Evolutionary conservation across 179 eudicot species (phyloP).

Genomic region (Nepenthes alata): DNA sequence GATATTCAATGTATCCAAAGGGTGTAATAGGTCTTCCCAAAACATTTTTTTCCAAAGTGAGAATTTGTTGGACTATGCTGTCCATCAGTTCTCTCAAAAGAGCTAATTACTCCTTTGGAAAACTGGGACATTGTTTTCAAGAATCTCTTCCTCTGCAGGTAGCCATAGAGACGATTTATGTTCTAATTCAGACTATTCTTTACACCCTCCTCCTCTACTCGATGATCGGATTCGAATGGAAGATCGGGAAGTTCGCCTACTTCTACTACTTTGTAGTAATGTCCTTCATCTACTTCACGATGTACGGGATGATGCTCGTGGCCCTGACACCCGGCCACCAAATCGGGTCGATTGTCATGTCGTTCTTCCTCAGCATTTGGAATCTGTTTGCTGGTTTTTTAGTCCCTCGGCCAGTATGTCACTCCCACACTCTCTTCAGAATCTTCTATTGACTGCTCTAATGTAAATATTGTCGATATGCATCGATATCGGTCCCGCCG

Average conservation of each 20-base stretch:
- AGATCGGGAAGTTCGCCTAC: slow-evolving; percentile 25
- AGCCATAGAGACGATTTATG: slow-evolving; percentile 49
- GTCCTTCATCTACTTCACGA: slow-evolving; percentile 51
- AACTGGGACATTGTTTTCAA: not conserved
- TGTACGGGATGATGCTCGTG: slow-evolving; percentile 83
- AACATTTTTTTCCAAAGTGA: too few relatives aligned
- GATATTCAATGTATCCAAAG: too few relatives aligned
- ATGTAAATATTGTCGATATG: too few relatives aligned
- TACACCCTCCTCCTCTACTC: slow-evolving; percentile 54
- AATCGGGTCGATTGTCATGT: slow-evolving; percentile 56
- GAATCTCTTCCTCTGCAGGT: slow-evolving; percentile 29
- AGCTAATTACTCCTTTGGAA: not conserved
- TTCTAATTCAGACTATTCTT: slow-evolving; percentile 27
- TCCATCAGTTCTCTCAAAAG: not conserved
- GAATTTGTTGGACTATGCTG: too few relatives aligned
- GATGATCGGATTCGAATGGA: slow-evolving; percentile 79
- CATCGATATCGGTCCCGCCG: too few relatives aligned
- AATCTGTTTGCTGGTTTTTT: slow-evolving; percentile 77
- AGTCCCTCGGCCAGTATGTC: slow-evolving; percentile 55
- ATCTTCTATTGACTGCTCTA: not conserved
- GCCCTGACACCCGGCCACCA: slow-evolving; percentile 66
- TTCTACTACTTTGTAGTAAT: slow-evolving; percentile 55
- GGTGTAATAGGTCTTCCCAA: too few relatives aligned
- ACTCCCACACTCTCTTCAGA: not conserved
- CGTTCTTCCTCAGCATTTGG: slow-evolving; percentile 77